Base-by-base conservation (phyloP, 2,329 filamentous ascomycete species). In the Stylonectria norvegica region DNA sequence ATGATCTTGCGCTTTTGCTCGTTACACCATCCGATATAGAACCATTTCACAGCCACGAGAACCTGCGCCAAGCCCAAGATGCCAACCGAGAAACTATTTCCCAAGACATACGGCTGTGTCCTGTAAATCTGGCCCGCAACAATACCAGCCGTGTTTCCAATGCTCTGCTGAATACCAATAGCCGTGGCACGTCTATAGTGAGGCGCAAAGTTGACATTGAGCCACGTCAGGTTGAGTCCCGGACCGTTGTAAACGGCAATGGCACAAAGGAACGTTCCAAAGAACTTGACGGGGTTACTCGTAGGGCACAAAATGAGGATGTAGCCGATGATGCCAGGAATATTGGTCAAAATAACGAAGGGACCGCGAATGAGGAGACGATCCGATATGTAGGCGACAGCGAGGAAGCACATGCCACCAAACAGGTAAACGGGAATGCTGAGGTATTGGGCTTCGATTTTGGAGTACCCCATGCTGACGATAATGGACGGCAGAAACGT, bases 401-500 rank as follows among this genome's bases (percentile, higher is more conserved):
- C 43, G 5, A 79, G 57, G 48, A 73, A 79, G 18, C 58, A 53
- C 5, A 69, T 42, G 1, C 67, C 72, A 3, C 71, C 74, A 42
- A 70, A 69, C 11, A 76, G 55, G 48, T 76, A 79, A n/a, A 79
- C 73, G 0, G 76, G 76, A 1, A 79, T 72, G 4, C 74, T 79
- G 22, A 79, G 60, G 23, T 73, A 70, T 40, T 80, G 73, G 9
- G 71, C 69, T 48, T 72, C 62, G 15, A 78, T 60, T n/a, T 65
- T 66, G 25, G 64, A 58, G 50, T 75, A 78, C 3, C 75, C 73
- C 57, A 78, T 70, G 20, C 64, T 65, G 29, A 67, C 63, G 34
- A 80, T 63, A 47, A 81, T 79, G 2, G 70, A 70, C 2, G 78
- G 78, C 4, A 79, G 59, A 53, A 80, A 80, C 8, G 74, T 79